Evolutionary conservation across 2,329 filamentous ascomycete species (phyloP), one percentile per base, ranked within the genome.

Genomic region (Fusarium sp.): DNA sequence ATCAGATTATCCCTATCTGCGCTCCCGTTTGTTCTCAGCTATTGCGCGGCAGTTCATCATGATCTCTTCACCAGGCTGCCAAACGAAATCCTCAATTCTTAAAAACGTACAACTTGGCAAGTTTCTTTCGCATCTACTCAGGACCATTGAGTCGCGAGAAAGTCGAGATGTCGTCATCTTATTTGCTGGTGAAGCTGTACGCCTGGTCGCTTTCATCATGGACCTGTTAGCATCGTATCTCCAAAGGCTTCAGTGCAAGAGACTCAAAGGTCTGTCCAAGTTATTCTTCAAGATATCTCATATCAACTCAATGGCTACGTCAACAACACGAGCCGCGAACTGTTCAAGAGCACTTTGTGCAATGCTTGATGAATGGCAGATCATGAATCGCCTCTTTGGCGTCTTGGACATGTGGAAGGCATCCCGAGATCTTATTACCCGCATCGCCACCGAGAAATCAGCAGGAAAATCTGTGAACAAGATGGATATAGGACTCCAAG

Each of bases 311-410:
- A 21, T 61, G 7, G 25, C 39, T 1, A 4, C 18, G 4, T 58
- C 51, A 14, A 58, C 59, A 7, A 61, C n/a, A 23, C n/a, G 21
- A 45, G 51, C 7, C 2, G 49, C 39, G 7, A n/a, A 37, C 16
- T n/a, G 39, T 33, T 21, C 31, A 25, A 45, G 39, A 14, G 33
- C 57, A 19, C 18, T 61, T 1, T 27, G 23, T 3, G 27, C 31
- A 3, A 54, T 64, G 39, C n/a, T 64, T 0, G 62, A 54, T 11
- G 62, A 64, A 16, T 64, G 62, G 57, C 62, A 64, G n/a, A 19
- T 62, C 7, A 62, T 64, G 62, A 52, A 62, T 27, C 62, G 57
- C 12, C 62, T 64, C 3, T 62, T 59, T 1, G 62, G 62, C 10
- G 37, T 54, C 7, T 19, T 64, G 7, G 56, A 61, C n/a, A 45